Evolutionary conservation across 2,329 filamentous ascomycete genomes (phyloP), one percentile per base, ranked within the genome.

Genomic region (Aspergillus bombycis): DNA sequence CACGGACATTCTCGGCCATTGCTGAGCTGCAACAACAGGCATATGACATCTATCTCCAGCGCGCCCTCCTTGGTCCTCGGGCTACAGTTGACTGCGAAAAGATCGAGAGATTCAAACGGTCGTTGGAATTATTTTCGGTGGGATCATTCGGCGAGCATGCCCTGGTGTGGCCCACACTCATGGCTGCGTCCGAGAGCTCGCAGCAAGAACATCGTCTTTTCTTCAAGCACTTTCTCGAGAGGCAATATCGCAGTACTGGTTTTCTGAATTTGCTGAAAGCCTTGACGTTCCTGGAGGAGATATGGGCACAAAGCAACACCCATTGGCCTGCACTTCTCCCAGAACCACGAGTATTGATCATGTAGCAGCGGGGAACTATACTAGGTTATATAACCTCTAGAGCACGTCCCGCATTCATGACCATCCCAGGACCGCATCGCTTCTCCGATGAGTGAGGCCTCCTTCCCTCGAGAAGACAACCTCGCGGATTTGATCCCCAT

Each of bases 101-200:
- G 21, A 26, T 62, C n/a, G 60, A 53, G 36, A 45, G 16, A 16
- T 62, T 58, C 34, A 62, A 53, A 41, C 9, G 19, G 10, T 26
- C 38, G 10, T 9, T 62, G 8, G 34, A 46, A 5, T 32, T 32
- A 26, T 57, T 60, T n/a, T 21, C 57, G 19, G 41, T 53, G 9
- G 50, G 32, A 5, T 21, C 61, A 19, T 34, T 50, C 4, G 52
- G 67, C 28, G 62, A 61, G 11, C 64, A 66, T 55, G 60, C 64
- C 50, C 58, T 68, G 12, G 58, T 66, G 12, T 68, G 67, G 67
- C 62, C 67, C 19, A 46, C 67, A 9, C 67, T 68, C 21, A 68
- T 68, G n/a, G 54, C 61, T 2, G 67, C 65, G 23, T 65, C 65
- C 1, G 67, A 68, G 58, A 61, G 67, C 32, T 43, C 53, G 21